Conservation (phyloP, 2,329 filamentous ascomycete species). For the Claviceps monticola region DNA sequence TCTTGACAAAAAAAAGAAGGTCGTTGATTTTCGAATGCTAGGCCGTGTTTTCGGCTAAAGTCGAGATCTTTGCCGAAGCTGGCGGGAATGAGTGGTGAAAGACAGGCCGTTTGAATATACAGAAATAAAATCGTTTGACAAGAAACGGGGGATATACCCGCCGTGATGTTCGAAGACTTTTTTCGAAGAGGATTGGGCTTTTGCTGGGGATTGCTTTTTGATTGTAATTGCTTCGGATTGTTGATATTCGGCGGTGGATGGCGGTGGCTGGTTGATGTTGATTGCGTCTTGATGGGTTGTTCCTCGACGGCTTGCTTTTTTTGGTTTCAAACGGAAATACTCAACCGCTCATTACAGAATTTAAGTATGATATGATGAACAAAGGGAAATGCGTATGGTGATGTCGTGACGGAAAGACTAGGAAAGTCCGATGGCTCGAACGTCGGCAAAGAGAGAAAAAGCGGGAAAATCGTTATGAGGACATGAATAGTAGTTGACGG, state of each 20-base stretch:
- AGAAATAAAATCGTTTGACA: constrained; percentile 13
- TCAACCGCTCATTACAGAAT: constrained; percentile 29
- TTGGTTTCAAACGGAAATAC: constrained; percentile 8
- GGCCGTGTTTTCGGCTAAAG: not conserved
- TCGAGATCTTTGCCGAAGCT: not conserved
- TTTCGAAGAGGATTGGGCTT: no score
- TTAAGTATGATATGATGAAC: constrained; percentile 19
- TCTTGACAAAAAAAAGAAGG: not conserved
- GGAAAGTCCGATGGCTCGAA: constrained; percentile 17
- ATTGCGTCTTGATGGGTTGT: no score
- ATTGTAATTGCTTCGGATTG: no score
- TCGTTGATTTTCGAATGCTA: not conserved
- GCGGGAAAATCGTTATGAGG: constrained; percentile 28
- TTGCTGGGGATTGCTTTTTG: no score
- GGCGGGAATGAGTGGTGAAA: not conserved
- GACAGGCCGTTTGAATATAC: constrained; percentile 19
- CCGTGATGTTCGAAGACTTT: constrained; percentile 5
- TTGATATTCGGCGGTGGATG: no score
- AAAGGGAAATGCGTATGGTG: constrained; percentile 23
- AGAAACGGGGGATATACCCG: constrained; percentile 9
- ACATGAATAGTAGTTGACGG: constrained; percentile 25
- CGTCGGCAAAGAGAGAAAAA: constrained; percentile 18
- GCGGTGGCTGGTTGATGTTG: no score
- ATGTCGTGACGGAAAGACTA: constrained; percentile 17
- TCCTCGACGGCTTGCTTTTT: constrained; percentile 11